Conservation (phyloP, 768 basidiomycete genomes). For the Lactarius akahatsu region DNA sequence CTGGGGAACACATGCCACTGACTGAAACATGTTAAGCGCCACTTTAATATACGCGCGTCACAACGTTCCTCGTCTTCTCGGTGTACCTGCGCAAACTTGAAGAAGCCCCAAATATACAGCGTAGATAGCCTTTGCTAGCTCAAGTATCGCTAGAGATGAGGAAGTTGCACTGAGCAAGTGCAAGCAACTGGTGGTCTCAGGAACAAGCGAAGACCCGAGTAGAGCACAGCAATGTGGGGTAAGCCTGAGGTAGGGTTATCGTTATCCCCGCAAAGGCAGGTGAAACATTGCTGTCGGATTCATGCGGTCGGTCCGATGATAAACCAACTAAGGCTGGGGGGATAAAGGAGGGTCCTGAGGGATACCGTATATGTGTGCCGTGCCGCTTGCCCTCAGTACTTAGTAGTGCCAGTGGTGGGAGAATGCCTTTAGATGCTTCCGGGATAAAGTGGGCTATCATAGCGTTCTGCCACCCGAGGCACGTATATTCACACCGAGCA, state of each 20-base stretch:
- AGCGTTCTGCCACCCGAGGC: neutral
- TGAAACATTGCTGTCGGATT: neutral
- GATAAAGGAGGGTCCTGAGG: neutral
- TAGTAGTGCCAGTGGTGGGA: neutral
- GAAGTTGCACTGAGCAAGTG: neutral
- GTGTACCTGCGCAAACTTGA: neutral
- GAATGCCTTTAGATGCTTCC: neutral
- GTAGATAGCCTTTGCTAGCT: neutral
- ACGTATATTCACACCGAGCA: neutral
- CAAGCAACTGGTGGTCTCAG: neutral
- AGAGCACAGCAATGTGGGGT: neutral
- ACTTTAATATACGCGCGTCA: neutral
- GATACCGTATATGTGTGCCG: neutral
- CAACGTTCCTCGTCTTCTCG: neutral
- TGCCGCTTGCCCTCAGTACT: neutral
- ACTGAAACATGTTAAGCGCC: neutral
- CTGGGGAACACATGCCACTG: neutral
- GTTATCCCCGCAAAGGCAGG: neutral
- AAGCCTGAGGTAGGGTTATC: neutral
- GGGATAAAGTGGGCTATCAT: neutral
- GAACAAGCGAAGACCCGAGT: neutral
- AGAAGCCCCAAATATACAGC: neutral
- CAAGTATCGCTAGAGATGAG: neutral
- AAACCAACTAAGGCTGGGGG: neutral
- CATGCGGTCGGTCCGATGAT: neutral